Evolutionary conservation across 176 grass and related monocot genomes (phyloP), one percentile per base, ranked within the genome.

Genomic region (Zoysia pacifica): DNA sequence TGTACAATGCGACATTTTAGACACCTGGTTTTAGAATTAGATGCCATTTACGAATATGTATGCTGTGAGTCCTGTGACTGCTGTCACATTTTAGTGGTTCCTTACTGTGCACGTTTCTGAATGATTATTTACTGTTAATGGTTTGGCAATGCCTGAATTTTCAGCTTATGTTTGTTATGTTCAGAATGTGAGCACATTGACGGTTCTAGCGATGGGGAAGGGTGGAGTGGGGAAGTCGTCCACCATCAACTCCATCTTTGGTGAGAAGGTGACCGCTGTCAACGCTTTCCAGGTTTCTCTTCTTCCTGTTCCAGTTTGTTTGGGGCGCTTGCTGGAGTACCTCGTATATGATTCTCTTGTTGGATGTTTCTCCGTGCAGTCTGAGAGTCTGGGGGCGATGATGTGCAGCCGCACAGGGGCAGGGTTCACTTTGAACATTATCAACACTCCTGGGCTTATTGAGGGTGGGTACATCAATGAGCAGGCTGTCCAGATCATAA

Each of bases 381-480:
- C 93, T 13, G 93, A 99, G 84, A 93, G 96, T 80, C 70, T 99
- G 79, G 89, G 96, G 43, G 90, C 96, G 1, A 91, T 65, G 64
- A 99, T 95, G 90, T 95, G 93, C 76, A 88, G 84, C 38, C 86
- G 93, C 53, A 80, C 81, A 15, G 74, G 86, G 37, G 93, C 90
- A 11, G 93, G 90, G 9, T 99, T 99, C 88, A 99, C 96, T 63
- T 90, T 95, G 80, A 95, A 91, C 87, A 89, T 99, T 42, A 99
- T 99, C 4, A 90, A 99, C 69, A 99, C 96, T 39, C 96, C 96
- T 16, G 93, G 96, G 65, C 82, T 99, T 63, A 91, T 96, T 60
- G 96, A 99, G 89, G 93, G 90, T 82, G 96, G 96, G 60, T 99
- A 99, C 83, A 88, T 99, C 47, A 99, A 95, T 71, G 96, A 93